phyloP scores from a whole-genome alignment of 257 asterid genomes.

The Leonotis leonurus region DNA sequence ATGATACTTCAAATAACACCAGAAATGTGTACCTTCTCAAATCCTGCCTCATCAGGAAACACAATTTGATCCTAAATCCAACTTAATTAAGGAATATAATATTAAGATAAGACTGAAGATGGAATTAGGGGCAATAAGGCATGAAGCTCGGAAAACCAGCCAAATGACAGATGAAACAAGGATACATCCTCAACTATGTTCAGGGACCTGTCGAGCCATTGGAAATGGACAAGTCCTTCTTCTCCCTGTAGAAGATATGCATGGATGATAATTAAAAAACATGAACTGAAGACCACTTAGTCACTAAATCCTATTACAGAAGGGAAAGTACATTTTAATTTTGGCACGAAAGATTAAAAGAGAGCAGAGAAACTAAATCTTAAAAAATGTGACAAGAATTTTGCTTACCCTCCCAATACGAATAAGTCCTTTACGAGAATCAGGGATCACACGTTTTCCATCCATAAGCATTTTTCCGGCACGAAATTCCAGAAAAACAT shows the following conservation, averaged over 20 bases:
- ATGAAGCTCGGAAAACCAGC: slow-evolving; percentile 4
- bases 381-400: not conserved
- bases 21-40: slow-evolving; percentile 57
- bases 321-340: not conserved
- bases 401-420: slow-evolving; percentile 82
- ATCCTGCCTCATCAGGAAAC: slow-evolving; percentile 86
- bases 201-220: slow-evolving; percentile 77
- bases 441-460: slow-evolving; percentile 72
- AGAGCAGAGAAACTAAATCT: not conserved
- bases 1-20: not conserved
- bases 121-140: not conserved
- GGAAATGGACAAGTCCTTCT: slow-evolving; percentile 85
- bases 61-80: slow-evolving; percentile 75
- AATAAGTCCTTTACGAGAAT: slow-evolving; percentile 86
- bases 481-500: slow-evolving; percentile 68
- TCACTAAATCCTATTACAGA: slow-evolving; percentile 2
- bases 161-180: slow-evolving; percentile 18
- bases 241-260: slow-evolving; percentile 51
- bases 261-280: not conserved
- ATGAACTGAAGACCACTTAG: not conserved
- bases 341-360: not conserved
- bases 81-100: slow-evolving; percentile 42
- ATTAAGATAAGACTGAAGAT: not conserved
- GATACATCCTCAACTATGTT: slow-evolving; percentile 85
- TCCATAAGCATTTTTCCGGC: slow-evolving; percentile 92